Percentiles rank a stretch among this genome's conserved stretches.
These are phyloP conservation scores for Polychaeton citri DNA, from an alignment of 2,329 filamentous ascomycete species.

Conservation along the genomic window DNA sequence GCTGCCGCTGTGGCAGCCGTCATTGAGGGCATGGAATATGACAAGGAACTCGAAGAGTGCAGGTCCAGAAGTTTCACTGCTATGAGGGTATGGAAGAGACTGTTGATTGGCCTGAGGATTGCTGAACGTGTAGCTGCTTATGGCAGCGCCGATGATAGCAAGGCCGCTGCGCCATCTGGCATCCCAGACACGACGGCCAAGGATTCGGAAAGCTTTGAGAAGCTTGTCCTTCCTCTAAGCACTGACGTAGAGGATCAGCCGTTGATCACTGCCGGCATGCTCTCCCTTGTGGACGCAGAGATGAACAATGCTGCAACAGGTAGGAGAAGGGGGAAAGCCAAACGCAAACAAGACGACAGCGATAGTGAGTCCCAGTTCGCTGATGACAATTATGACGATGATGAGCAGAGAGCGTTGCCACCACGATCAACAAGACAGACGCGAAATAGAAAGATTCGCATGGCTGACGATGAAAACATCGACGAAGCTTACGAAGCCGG, in stretches of 20 bases:
- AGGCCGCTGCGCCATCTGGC: slow-evolving; percentile 7
- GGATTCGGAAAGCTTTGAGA: slow-evolving; percentile 6
- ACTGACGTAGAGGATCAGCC: slow-evolving; percentile 33
- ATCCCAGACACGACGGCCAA: slow-evolving; percentile 8
- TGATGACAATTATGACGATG: slow-evolving; percentile 10
- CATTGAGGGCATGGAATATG: slow-evolving; percentile 52
- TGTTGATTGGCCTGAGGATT: slow-evolving; percentile 52
- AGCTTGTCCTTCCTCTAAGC: slow-evolving; percentile 32
- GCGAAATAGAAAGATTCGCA: not conserved
- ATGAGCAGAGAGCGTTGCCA: not conserved
- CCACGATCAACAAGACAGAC: not conserved
- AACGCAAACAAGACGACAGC: slow-evolving; percentile 4
- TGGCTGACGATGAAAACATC: slow-evolving; percentile 16
- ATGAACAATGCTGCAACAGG: not conserved
- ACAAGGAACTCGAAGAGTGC: slow-evolving; percentile 50
- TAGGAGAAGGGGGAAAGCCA: not conserved
- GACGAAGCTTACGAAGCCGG: slow-evolving; percentile 15
- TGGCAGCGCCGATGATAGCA: slow-evolving; percentile 12
- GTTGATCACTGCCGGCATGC: slow-evolving; percentile 12
- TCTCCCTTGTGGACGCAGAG: slow-evolving; percentile 4
- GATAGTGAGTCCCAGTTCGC: not conserved
- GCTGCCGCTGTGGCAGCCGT: slow-evolving; percentile 59
- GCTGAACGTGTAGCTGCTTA: slow-evolving; percentile 57
- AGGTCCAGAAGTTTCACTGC: slow-evolving; percentile 36
- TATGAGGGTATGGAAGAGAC: slow-evolving; percentile 45